phyloP scores from a whole-genome alignment of 441 rosid genomes.

The Populus hybrid region DNA sequence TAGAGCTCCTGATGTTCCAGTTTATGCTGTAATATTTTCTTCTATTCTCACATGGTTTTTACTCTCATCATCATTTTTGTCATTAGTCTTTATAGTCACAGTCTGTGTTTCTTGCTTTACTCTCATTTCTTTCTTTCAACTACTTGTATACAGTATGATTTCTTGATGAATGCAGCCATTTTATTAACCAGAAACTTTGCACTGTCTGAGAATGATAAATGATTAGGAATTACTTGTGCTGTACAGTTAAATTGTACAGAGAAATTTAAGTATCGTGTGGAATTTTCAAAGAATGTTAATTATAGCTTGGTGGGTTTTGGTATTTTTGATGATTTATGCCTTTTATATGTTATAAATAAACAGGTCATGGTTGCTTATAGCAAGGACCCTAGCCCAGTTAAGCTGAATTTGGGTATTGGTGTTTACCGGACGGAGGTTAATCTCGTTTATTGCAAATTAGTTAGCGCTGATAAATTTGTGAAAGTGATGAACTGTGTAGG shows the following conservation, averaged over 20 bases:
- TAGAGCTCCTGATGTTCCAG: conserved; percentile 38
- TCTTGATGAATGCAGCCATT: background rate
- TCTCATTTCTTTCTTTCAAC: background rate
- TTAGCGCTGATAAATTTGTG: background rate
- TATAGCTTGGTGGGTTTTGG: background rate
- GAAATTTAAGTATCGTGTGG: background rate
- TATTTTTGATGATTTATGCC: background rate
- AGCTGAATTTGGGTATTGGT: conserved; percentile 81
- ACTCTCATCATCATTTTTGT: background rate
- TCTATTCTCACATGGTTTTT: background rate
- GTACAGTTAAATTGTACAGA: background rate
- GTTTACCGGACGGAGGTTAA: conserved; percentile 76
- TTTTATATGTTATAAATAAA: background rate
- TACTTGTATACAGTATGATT: background rate
- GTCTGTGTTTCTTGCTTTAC: background rate
- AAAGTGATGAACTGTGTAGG: background rate
- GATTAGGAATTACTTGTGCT: background rate
- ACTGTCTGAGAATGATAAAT: background rate
- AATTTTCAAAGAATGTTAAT: background rate
- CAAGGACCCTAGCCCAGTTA: conserved; percentile 70
- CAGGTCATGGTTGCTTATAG: conserved; percentile 68
- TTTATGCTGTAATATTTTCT: conserved; percentile 33
- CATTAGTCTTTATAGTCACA: background rate
- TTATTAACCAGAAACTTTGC: background rate
- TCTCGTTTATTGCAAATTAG: background rate